A percentile compares a stretch with the other conserved stretches of the same genome.
These are phyloP conservation scores for Entamoeba invadens DNA, from an alignment of 208 protist species.

Conservation along the genomic window DNA sequence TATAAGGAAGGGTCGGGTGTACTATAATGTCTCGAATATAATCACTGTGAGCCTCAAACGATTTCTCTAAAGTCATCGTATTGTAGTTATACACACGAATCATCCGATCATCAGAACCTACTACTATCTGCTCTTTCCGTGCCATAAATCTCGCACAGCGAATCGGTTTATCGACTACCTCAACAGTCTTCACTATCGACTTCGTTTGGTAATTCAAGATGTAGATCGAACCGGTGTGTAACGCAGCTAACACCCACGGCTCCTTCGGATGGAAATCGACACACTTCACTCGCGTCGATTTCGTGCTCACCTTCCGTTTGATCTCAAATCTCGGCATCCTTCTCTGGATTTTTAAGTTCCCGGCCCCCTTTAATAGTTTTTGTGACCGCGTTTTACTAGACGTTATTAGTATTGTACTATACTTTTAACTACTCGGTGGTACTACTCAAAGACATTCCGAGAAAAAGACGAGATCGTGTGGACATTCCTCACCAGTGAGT, in stretches of 20 bases:
- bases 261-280: constrained; percentile 86
- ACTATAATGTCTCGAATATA: constrained; percentile 89
- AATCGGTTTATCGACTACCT: constrained; percentile 11
- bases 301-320: neutral
- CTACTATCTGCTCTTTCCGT: constrained; percentile 23
- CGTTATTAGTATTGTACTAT: too few relatives aligned
- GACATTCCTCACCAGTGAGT: too few relatives aligned
- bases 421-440: too few relatives aligned
- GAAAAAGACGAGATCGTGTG: too few relatives aligned
- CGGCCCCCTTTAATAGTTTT: neutral
- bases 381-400: too few relatives aligned
- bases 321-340: neutral
- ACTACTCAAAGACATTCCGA: too few relatives aligned
- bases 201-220: constrained; percentile 14
- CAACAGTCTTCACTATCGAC: constrained; percentile 1
- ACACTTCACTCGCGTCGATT: constrained; percentile 75
- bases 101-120: constrained; percentile 29
- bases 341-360: neutral
- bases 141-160: constrained; percentile 1
- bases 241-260: constrained; percentile 85
- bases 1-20: constrained; percentile 52
- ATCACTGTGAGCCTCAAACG: constrained; percentile 32
- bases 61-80: neutral
- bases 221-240: constrained; percentile 75
- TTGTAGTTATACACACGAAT: constrained; percentile 97